phyloP scores from a whole-genome alignment of 208 protist species.

The Herpetomonas tarakana region DNA sequence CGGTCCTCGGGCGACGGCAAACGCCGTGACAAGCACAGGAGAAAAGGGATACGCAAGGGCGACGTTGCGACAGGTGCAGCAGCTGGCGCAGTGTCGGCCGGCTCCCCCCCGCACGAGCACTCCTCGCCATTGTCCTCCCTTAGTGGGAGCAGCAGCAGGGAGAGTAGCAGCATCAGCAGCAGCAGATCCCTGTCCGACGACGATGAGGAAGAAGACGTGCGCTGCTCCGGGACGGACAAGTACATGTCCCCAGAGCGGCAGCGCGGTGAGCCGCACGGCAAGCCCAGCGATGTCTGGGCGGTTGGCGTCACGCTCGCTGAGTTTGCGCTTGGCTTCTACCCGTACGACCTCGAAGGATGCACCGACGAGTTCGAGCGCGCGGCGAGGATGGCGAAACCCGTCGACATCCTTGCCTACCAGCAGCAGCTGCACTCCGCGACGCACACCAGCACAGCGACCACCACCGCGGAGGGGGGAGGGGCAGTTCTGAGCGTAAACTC shows the following conservation, averaged over 20 bases:
- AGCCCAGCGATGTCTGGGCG: slow-evolving; percentile 85
- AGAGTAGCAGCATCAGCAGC: neutral
- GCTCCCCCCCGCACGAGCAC: neutral
- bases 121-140: neutral
- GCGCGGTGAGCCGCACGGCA: slow-evolving; percentile 69
- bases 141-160: neutral
- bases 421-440: neutral
- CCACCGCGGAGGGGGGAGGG: neutral
- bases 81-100: neutral
- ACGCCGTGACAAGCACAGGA: neutral
- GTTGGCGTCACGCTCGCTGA: slow-evolving; percentile 87
- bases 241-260: slow-evolving; percentile 92
- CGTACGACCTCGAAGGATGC: slow-evolving; percentile 54
- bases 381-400: slow-evolving; percentile 36
- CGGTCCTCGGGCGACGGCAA: neutral
- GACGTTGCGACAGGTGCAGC: too few species aligned
- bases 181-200: slow-evolving; percentile 9
- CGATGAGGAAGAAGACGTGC: slow-evolving; percentile 4
- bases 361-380: slow-evolving; percentile 70
- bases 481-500: too few species aligned
- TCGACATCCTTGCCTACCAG: slow-evolving; percentile 38
- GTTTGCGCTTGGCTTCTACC: slow-evolving; percentile 82
- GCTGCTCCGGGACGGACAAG: slow-evolving; percentile 81
- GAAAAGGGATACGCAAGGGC: too few species aligned
- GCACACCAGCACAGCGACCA: neutral